These are phyloP conservation scores for Sugiyamaella chiloensis DNA, from an alignment of 805 yeast species.

Conservation along the genomic window DNA sequence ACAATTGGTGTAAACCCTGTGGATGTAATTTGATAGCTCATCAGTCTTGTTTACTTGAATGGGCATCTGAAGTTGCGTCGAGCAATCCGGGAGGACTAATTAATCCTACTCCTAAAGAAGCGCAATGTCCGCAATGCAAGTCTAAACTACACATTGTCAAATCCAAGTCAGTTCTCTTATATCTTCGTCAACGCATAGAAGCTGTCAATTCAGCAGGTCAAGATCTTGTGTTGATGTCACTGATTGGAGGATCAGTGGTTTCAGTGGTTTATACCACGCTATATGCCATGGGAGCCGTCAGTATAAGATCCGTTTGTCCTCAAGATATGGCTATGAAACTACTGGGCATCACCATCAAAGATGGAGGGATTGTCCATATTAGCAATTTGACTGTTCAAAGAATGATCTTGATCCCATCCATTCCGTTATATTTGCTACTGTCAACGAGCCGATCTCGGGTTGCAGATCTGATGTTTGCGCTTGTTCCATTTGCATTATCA, in stretches of 20 bases:
- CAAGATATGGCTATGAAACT: slow-evolving; percentile 23
- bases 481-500: slow-evolving; percentile 23
- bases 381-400: slow-evolving; percentile 20
- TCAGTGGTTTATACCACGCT: slow-evolving; percentile 25
- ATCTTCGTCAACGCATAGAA: slow-evolving; percentile 21
- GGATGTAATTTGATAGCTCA: slow-evolving; percentile 46
- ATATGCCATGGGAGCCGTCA: slow-evolving; percentile 30
- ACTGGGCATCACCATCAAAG: slow-evolving; percentile 25
- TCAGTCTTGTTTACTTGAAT: slow-evolving; percentile 42
- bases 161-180: slow-evolving; percentile 19
- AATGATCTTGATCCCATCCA: slow-evolving; percentile 25
- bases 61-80: slow-evolving; percentile 37
- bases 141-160: slow-evolving; percentile 24
- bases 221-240: slow-evolving; percentile 18
- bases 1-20: slow-evolving; percentile 47
- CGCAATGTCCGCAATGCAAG: slow-evolving; percentile 35
- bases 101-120: slow-evolving; percentile 11
- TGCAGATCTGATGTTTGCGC: slow-evolving; percentile 14
- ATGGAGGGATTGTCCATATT: slow-evolving; percentile 13
- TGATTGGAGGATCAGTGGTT: slow-evolving; percentile 18
- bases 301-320: slow-evolving; percentile 30
- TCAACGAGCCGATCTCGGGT: slow-evolving; percentile 21
- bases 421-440: slow-evolving; percentile 25
- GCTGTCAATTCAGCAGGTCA: slow-evolving; percentile 14
- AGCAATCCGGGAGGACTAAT: slow-evolving; percentile 14